A percentile compares a stretch with the other conserved stretches of the same genome.
phyloP scores from a whole-genome alignment of 805 yeast genomes.

The Torulaspora microellipsoides region DNA sequence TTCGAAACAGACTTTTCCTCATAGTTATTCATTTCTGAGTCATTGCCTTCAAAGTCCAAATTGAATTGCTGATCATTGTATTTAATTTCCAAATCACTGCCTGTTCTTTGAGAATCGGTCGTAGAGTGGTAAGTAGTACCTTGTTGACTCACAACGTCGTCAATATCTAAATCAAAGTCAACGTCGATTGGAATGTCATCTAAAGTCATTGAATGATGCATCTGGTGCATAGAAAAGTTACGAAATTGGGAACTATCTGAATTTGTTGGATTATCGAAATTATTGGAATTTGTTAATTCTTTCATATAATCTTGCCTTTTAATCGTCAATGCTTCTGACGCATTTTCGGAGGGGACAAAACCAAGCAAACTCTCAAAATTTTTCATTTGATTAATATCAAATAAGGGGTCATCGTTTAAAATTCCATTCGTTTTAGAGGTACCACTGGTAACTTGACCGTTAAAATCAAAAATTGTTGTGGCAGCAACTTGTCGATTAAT shows the following conservation, averaged over 20 bases:
- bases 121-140: slow-evolving; percentile 18
- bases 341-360: slow-evolving; percentile 1
- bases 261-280: slow-evolving; percentile 6
- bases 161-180: slow-evolving; percentile 29
- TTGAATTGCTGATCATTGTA: slow-evolving; percentile 12
- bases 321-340: slow-evolving; percentile 13
- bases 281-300: slow-evolving; percentile 24
- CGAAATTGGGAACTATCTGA: not conserved
- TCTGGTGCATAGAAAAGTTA: not conserved
- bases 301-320: slow-evolving; percentile 23
- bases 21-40: slow-evolving; percentile 7
- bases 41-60: slow-evolving; percentile 15
- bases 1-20: not conserved
- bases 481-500: not conserved
- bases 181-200: slow-evolving; percentile 26
- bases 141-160: slow-evolving; percentile 27
- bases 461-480: slow-evolving; percentile 5
- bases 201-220: slow-evolving; percentile 9
- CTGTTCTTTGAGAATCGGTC: slow-evolving; percentile 7
- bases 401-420: slow-evolving; percentile 27
- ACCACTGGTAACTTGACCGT: not conserved
- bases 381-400: slow-evolving; percentile 23
- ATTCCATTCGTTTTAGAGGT: slow-evolving; percentile 8
- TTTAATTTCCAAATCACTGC: slow-evolving; percentile 6
- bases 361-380: slow-evolving; percentile 11